Evolutionary conservation across 208 protist genomes (phyloP).

Genomic region (Spongospora subterranea): DNA sequence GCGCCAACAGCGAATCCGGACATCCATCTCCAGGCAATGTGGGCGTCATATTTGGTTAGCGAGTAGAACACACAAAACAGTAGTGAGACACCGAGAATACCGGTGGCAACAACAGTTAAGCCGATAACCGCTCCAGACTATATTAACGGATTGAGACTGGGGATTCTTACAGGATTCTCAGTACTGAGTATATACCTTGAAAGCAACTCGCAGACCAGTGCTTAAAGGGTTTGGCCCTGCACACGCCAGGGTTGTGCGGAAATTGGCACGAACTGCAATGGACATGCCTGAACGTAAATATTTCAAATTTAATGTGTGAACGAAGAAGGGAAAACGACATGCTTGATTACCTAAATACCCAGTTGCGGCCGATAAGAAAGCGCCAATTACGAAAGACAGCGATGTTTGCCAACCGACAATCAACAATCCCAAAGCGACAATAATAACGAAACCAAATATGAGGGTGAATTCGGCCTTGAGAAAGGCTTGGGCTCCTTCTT

Average conservation of each 20-base stretch:
- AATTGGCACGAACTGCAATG: conserved; percentile 74
- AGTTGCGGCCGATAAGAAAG: conserved; percentile 62
- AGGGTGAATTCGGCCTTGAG: conserved; percentile 54
- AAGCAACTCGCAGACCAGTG: conserved; percentile 71
- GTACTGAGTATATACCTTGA: conserved; percentile 71
- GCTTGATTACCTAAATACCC: conserved; percentile 61
- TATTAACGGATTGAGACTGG: not conserved
- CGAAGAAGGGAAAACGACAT: not conserved
- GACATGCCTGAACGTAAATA: conserved; percentile 69
- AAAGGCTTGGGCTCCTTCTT: conserved; percentile 54
- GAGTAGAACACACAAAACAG: conserved; percentile 67
- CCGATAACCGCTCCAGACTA: conserved; percentile 60
- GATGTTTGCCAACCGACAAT: conserved; percentile 50
- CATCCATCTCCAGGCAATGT: conserved; percentile 62
- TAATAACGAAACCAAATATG: conserved; percentile 37
- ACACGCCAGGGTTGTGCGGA: conserved; percentile 70
- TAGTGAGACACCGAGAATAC: conserved; percentile 72
- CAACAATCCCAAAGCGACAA: conserved; percentile 48
- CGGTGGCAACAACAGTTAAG: conserved; percentile 71
- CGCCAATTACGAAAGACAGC: conserved; percentile 68
- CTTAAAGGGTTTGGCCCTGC: conserved; percentile 56
- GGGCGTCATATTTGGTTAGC: not conserved
- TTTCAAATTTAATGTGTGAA: not conserved
- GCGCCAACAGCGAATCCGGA: conserved; percentile 89
- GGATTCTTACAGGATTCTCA: conserved; percentile 1